A percentile compares a stretch with the other conserved stretches of the same genome.
Conservation (phyloP, 805 yeast species). For the Nadsonia fulvescens region DNA sequence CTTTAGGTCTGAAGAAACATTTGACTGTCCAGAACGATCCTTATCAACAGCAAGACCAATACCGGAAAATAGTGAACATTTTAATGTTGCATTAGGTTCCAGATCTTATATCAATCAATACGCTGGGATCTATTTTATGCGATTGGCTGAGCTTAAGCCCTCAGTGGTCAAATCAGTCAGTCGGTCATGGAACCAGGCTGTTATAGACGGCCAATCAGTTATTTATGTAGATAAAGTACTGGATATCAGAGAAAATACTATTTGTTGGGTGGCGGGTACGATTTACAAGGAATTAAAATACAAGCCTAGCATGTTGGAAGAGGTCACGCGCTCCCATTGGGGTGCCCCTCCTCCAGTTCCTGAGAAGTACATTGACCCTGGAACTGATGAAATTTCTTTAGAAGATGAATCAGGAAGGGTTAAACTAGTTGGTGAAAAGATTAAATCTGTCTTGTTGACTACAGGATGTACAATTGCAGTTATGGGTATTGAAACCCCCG, state of each 20-base stretch:
- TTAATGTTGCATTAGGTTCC: too few relatives aligned
- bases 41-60: too few relatives aligned
- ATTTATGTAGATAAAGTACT: constrained; percentile 31
- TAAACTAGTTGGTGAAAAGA: constrained; percentile 41
- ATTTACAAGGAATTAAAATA: constrained; percentile 66
- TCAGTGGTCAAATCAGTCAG: constrained; percentile 28
- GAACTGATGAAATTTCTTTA: constrained; percentile 34
- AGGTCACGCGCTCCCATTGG: constrained; percentile 27
- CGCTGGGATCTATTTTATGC: constrained; percentile 34
- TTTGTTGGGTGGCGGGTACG: constrained; percentile 78
- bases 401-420: constrained; percentile 93
- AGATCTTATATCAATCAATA: constrained; percentile 41
- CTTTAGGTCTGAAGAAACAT: too few relatives aligned
- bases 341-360: constrained; percentile 21
- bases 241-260: constrained; percentile 42
- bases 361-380: constrained; percentile 35
- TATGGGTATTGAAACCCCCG: constrained; percentile 65
- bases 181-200: constrained; percentile 39
- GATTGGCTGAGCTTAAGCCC: constrained; percentile 31
- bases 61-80: too few relatives aligned
- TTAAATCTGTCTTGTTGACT: constrained; percentile 36
- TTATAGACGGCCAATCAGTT: constrained; percentile 23
- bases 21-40: too few relatives aligned
- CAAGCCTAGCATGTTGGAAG: constrained; percentile 72
- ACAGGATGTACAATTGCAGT: constrained; percentile 84